Conservation (phyloP, 768 basidiomycete genomes). For the Macrolepiota fuliginosa region DNA sequence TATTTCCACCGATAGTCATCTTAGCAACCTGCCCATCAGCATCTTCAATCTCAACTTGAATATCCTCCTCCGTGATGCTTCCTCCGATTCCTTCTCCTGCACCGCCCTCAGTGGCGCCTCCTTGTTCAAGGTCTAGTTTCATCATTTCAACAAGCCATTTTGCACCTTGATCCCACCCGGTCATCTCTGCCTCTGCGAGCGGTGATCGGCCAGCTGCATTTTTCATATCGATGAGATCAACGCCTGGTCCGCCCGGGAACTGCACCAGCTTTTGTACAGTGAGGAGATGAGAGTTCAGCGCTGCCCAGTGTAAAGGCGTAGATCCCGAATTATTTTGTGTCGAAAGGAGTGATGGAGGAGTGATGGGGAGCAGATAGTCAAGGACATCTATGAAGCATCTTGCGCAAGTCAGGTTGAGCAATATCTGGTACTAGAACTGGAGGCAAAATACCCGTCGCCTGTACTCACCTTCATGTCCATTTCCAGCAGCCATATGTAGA, state of each 20-base stretch:
- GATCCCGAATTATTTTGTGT: constrained; percentile 71
- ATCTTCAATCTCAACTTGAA: constrained; percentile 72
- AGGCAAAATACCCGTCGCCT: neutral
- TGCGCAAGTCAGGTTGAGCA: constrained; percentile 38
- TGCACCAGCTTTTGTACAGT: constrained; percentile 59
- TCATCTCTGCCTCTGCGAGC: constrained; percentile 78
- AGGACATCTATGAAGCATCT: constrained; percentile 65
- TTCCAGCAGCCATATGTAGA: constrained; percentile 86
- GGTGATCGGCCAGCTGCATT: constrained; percentile 72
- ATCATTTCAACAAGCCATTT: constrained; percentile 81
- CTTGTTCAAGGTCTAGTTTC: constrained; percentile 56
- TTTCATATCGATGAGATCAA: constrained; percentile 71
- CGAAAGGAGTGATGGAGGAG: constrained; percentile 52
- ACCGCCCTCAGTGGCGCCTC: constrained; percentile 30
- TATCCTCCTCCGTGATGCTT: constrained; percentile 32
- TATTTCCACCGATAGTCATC: constrained; percentile 47
- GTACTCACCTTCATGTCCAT: constrained; percentile 79
- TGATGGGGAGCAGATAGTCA: constrained; percentile 64
- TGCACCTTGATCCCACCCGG: constrained; percentile 82
- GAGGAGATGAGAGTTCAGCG: constrained; percentile 74
- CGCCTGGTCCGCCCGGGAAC: constrained; percentile 55
- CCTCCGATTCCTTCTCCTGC: constrained; percentile 34
- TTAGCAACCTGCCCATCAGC: constrained; percentile 67
- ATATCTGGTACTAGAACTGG: constrained; percentile 6
- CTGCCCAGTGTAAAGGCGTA: constrained; percentile 91